phyloP scores from a whole-genome alignment of 2,329 filamentous ascomycete species.

The Trichoderma lentiforme region DNA sequence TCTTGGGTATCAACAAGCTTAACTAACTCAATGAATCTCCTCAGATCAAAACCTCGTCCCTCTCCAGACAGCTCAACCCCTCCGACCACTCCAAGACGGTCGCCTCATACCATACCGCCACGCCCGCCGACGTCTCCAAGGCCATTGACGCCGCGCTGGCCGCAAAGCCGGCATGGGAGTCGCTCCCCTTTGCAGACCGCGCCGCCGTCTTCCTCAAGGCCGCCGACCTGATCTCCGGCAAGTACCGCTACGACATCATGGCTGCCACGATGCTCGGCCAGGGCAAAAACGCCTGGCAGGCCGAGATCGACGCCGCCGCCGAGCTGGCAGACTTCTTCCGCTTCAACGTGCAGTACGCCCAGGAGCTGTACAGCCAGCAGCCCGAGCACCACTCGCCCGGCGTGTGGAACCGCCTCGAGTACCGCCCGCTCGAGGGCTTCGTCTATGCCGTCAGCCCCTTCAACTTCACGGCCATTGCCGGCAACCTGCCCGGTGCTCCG shows the following conservation, averaged over 20 bases:
- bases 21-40: neutral
- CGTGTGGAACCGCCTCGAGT: slow-evolving; percentile 88
- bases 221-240: slow-evolving; percentile 81
- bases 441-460: slow-evolving; percentile 93
- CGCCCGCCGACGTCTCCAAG: slow-evolving; percentile 66
- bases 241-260: slow-evolving; percentile 97
- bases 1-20: neutral
- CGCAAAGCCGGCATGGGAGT: slow-evolving; percentile 85
- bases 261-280: slow-evolving; percentile 93
- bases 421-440: slow-evolving; percentile 88
- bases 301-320: slow-evolving; percentile 94
- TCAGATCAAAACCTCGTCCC: slow-evolving; percentile 64
- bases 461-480: slow-evolving; percentile 95
- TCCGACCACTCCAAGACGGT: slow-evolving; percentile 72
- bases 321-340: slow-evolving; percentile 90
- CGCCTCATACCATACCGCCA: slow-evolving; percentile 82
- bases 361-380: slow-evolving; percentile 86
- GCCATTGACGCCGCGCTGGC: slow-evolving; percentile 82
- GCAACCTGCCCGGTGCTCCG: slow-evolving; percentile 78
- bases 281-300: slow-evolving; percentile 98
- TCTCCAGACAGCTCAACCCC: slow-evolving; percentile 75
- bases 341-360: slow-evolving; percentile 91
- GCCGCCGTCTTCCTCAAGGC: slow-evolving; percentile 95
- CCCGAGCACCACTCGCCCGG: slow-evolving; percentile 78
- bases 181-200: slow-evolving; percentile 82